Conservation (phyloP, 768 basidiomycete genomes). For the Mycena floridula region DNA sequence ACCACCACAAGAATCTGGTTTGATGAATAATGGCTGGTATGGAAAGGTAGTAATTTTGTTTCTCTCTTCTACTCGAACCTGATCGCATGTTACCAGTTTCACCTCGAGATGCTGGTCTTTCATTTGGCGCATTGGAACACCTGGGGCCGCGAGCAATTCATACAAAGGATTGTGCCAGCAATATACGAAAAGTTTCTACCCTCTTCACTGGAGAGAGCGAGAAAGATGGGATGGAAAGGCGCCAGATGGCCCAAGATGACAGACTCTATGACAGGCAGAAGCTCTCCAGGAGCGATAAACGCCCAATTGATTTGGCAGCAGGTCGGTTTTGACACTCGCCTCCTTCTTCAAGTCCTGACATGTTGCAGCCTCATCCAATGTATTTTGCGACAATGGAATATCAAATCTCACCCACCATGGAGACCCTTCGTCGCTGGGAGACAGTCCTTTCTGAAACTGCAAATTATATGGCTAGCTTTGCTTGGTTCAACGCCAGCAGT, state of each 20-base stretch:
- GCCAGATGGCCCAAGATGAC: constrained; percentile 1
- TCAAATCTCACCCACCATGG: not conserved
- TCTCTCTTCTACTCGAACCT: not conserved
- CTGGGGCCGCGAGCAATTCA: not conserved
- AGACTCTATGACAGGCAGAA: not conserved
- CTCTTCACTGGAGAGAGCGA: not conserved
- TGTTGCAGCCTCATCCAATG: constrained; percentile 2
- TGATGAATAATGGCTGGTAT: constrained; percentile 2
- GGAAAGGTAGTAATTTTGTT: not conserved
- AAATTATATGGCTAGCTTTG: not conserved
- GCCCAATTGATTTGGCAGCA: not conserved
- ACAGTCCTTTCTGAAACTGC: not conserved
- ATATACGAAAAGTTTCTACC: not conserved
- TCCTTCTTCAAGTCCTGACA: no score
- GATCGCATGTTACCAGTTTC: not conserved
- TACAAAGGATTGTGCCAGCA: not conserved
- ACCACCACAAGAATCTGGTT: not conserved
- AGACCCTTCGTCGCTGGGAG: not conserved
- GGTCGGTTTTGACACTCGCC: no score
- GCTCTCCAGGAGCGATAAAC: not conserved
- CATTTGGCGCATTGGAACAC: constrained; percentile 1
- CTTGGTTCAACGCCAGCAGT: not conserved
- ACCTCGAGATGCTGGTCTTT: not conserved
- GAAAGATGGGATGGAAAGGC: constrained; percentile 1
- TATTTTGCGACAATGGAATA: not conserved